Conservation (phyloP, 2,329 filamentous ascomycete genomes). For the Epichloe sylvatica region DNA sequence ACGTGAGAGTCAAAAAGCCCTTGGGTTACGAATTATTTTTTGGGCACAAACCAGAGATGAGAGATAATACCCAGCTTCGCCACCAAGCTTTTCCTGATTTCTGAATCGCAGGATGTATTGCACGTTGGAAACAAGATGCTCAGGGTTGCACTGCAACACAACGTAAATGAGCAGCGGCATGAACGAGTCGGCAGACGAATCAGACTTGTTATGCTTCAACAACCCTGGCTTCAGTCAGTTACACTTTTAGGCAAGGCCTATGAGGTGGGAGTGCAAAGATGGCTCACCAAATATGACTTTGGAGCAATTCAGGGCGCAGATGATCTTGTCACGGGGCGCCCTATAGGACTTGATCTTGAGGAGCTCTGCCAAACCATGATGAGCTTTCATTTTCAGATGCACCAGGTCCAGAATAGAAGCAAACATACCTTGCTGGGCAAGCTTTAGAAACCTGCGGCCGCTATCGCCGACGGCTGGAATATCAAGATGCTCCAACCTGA, state of each 20-base stretch:
- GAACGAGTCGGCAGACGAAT: constrained; percentile 92
- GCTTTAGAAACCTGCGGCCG: constrained; percentile 70
- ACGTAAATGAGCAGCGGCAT: constrained; percentile 92
- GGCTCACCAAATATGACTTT: constrained; percentile 88
- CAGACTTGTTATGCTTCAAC: constrained; percentile 79
- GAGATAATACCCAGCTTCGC: constrained; percentile 96
- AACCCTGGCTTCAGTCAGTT: constrained; percentile 40
- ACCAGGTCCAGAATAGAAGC: not conserved
- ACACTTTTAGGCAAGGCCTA: not conserved
- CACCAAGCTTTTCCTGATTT: constrained; percentile 91
- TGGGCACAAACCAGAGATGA: constrained; percentile 56
- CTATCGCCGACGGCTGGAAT: constrained; percentile 75
- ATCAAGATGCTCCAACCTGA: constrained; percentile 83
- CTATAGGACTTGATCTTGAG: constrained; percentile 94
- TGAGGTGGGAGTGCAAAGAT: not conserved
- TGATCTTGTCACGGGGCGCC: constrained; percentile 95
- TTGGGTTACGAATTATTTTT: no score
- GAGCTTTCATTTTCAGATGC: not conserved
- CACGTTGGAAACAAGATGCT: constrained; percentile 91
- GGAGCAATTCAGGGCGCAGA: constrained; percentile 95
- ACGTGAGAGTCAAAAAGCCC: no score
- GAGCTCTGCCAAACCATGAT: constrained; percentile 47
- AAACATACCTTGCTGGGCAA: constrained; percentile 68
- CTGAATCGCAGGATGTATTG: constrained; percentile 96
- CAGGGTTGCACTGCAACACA: constrained; percentile 84